phyloP scores from a whole-genome alignment of 129 eudicot genomes.

The sunflower (Helianthus annuus) region DNA sequence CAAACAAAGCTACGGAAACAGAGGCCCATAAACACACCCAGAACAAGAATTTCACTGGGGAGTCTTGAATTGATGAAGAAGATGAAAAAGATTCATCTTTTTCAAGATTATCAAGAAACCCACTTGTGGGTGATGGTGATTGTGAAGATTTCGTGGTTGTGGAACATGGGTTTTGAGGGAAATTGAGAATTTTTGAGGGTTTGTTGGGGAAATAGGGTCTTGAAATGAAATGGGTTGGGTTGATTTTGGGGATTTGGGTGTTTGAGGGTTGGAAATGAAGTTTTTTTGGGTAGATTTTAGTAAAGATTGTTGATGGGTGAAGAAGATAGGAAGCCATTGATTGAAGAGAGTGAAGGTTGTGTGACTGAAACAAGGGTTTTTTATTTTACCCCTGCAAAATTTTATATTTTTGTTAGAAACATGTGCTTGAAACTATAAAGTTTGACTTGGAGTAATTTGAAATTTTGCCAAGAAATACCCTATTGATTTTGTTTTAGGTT shows the following conservation, averaged over 20 bases:
- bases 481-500: too few relatives aligned
- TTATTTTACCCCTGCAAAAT: too few relatives aligned
- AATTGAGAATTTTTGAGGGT: slow-evolving; percentile 30
- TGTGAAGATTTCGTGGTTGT: slow-evolving; percentile 26
- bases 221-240: slow-evolving; percentile 30
- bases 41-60: slow-evolving; percentile 61
- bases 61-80: slow-evolving; percentile 30
- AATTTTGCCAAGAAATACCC: too few relatives aligned
- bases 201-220: slow-evolving; percentile 24
- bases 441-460: too few relatives aligned
- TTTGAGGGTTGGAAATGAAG: slow-evolving; percentile 24
- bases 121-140: slow-evolving; percentile 34
- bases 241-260: neutral
- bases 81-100: slow-evolving; percentile 25
- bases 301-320: slow-evolving; percentile 31
- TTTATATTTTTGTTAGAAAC: too few relatives aligned
- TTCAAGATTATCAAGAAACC: slow-evolving; percentile 33
- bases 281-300: slow-evolving; percentile 30
- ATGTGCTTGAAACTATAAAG: too few relatives aligned
- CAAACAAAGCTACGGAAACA: slow-evolving; percentile 72
- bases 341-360: slow-evolving; percentile 3
- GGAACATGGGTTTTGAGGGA: slow-evolving; percentile 21
- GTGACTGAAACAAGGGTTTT: slow-evolving; percentile 25
- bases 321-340: slow-evolving; percentile 58
- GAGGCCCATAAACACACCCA: slow-evolving; percentile 92